A percentile compares a stretch with the other conserved stretches of the same genome.
Conservation (phyloP, 73 alveolate species). For the Vitrella brassicaformis region DNA sequence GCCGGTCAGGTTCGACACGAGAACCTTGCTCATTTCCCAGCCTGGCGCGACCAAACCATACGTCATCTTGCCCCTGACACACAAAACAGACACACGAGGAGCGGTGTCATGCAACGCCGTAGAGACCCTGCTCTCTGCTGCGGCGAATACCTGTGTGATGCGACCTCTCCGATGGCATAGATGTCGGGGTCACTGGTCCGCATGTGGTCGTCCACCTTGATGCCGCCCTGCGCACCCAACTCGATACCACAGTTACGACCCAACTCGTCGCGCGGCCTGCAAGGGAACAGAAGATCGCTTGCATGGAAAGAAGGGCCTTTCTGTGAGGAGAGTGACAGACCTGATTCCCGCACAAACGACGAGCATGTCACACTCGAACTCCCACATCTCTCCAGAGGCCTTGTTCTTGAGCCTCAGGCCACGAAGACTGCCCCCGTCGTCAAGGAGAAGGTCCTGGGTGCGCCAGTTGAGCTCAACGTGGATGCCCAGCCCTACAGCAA, state of each 20-base stretch:
- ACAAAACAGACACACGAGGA: too few species aligned
- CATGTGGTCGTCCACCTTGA: conserved; percentile 13
- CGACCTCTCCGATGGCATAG: conserved; percentile 31
- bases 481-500: too few species aligned
- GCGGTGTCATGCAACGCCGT: too few species aligned
- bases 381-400: too few species aligned
- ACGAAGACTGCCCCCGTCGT: too few species aligned
- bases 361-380: conserved; percentile 10
- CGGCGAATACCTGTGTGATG: too few species aligned
- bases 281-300: too few species aligned
- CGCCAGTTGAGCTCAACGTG: conserved; percentile 7
- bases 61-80: conserved; percentile 23
- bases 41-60: conserved; percentile 28
- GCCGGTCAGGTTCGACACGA: neutral
- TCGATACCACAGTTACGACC: conserved; percentile 11
- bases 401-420: too few species aligned
- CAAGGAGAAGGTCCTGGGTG: conserved; percentile 5
- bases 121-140: too few species aligned
- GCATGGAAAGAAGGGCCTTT: too few species aligned
- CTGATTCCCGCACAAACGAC: conserved; percentile 20
- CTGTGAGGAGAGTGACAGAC: too few species aligned
- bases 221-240: conserved; percentile 21
- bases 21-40: conserved; percentile 1
- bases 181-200: conserved; percentile 28
- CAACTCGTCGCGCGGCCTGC: conserved; percentile 33